Evolutionary conservation across 2,329 filamentous ascomycete species (phyloP).

Genomic region (Cordyceps cicadae): DNA sequence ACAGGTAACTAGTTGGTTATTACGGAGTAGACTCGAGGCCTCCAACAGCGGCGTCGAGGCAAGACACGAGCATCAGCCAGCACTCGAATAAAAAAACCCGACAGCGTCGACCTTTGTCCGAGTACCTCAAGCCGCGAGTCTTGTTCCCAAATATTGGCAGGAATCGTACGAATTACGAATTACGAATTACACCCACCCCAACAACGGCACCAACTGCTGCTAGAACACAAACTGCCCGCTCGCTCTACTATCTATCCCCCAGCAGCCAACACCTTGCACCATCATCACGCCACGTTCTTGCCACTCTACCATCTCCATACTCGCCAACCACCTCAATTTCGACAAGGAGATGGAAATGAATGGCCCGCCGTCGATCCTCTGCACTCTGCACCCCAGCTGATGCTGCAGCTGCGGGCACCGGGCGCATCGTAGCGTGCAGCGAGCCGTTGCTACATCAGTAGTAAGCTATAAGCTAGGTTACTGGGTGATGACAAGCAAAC

Average conservation of each 20-base stretch:
- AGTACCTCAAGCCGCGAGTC: too few relatives aligned
- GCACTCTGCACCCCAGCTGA: constrained; percentile 3
- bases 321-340: neutral
- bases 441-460: neutral
- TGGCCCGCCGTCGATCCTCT: neutral
- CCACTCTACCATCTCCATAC: neutral
- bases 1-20: too few relatives aligned
- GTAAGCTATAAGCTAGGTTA: too few relatives aligned
- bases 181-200: too few relatives aligned
- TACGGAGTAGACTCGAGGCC: neutral
- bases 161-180: too few relatives aligned
- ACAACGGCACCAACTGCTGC: too few relatives aligned
- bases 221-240: too few relatives aligned
- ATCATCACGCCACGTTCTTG: neutral
- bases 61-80: neutral
- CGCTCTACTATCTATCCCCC: too few relatives aligned
- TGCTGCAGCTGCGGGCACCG: neutral
- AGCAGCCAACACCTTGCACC: too few relatives aligned
- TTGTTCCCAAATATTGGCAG: too few relatives aligned
- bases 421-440: neutral
- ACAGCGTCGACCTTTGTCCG: neutral
- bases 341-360: neutral
- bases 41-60: neutral
- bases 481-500: too few relatives aligned
- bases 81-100: neutral